Percentiles rank a stretch among this genome's conserved stretches.
phyloP scores from a whole-genome alignment of 805 yeast genomes.

The Suhomyces sp. region DNA sequence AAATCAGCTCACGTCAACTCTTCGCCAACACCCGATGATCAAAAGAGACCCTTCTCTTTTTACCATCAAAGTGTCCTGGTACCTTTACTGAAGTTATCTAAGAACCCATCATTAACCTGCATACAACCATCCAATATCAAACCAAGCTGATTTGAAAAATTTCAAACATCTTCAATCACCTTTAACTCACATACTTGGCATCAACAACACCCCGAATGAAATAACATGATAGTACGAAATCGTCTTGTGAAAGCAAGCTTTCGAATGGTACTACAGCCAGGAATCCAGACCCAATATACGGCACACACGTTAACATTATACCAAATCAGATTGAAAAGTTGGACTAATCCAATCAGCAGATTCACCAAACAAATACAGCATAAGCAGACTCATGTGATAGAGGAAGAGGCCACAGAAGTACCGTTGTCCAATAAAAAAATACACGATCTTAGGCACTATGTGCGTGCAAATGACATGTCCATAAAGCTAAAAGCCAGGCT shows the following conservation, averaged over 20 bases:
- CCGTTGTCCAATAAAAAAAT: conserved; percentile 4
- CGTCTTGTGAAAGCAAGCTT: background rate
- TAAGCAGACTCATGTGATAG: background rate
- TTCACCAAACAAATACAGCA: conserved; percentile 5
- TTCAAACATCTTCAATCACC: too few species aligned
- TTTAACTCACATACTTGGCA: too few species aligned
- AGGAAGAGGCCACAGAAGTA: background rate
- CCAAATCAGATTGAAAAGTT: conserved; percentile 6
- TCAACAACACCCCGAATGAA: too few species aligned
- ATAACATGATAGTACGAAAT: conserved; percentile 3
- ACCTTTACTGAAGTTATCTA: too few species aligned
- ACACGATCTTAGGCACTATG: conserved; percentile 24
- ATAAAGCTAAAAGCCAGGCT: conserved; percentile 16
- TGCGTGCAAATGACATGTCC: conserved; percentile 28
- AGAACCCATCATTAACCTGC: too few species aligned
- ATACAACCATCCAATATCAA: too few species aligned
- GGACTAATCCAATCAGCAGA: conserved; percentile 20
- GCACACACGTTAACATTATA: background rate
- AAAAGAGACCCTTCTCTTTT: too few species aligned
- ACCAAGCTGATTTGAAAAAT: too few species aligned
- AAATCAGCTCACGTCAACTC: too few species aligned
- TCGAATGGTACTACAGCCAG: background rate
- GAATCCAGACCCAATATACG: background rate
- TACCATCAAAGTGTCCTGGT: too few species aligned
- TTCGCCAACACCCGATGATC: too few species aligned